A percentile compares a stretch with the other conserved stretches of the same genome.
Conservation (phyloP, 192 early-diverging fungal genomes). For the Coemansia pectinata region DNA sequence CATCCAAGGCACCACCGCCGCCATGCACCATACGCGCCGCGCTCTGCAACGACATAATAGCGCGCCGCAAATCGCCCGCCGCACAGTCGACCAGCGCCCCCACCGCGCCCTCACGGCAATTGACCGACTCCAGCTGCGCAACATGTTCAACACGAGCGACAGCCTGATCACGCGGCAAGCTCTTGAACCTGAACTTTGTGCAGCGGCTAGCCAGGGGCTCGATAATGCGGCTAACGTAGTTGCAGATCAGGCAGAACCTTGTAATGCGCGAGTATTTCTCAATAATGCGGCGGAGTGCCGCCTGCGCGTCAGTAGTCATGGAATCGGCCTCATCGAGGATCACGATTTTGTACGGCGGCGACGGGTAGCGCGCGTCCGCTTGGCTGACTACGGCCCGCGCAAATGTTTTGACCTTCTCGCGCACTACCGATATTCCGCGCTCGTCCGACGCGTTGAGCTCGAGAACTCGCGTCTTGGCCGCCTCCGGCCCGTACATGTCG, state of each 20-base stretch:
- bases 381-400: constrained; percentile 69
- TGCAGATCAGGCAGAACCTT: constrained; percentile 86
- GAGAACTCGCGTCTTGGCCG: constrained; percentile 76
- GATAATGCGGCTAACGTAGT: constrained; percentile 72
- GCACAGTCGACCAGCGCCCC: constrained; percentile 69
- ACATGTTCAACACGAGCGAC: constrained; percentile 67
- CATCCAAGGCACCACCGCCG: constrained; percentile 50
- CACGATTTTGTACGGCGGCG: constrained; percentile 93
- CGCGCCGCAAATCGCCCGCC: constrained; percentile 89
- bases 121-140: constrained; percentile 65
- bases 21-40: constrained; percentile 63
- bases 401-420: constrained; percentile 95
- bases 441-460: constrained; percentile 98
- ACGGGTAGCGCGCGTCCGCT: constrained; percentile 39
- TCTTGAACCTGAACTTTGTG: constrained; percentile 94
- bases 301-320: constrained; percentile 93
- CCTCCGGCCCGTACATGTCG: constrained; percentile 66
- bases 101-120: constrained; percentile 46
- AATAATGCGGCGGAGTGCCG: constrained; percentile 90
- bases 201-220: constrained; percentile 93
- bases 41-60: constrained; percentile 91
- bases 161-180: constrained; percentile 66
- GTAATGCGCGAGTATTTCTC: constrained; percentile 92
- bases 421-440: constrained; percentile 91
- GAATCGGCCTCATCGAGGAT: constrained; percentile 98